These are phyloP conservation scores for Calocera viscosa DNA, from an alignment of 768 basidiomycete species.

Conservation along the genomic window DNA sequence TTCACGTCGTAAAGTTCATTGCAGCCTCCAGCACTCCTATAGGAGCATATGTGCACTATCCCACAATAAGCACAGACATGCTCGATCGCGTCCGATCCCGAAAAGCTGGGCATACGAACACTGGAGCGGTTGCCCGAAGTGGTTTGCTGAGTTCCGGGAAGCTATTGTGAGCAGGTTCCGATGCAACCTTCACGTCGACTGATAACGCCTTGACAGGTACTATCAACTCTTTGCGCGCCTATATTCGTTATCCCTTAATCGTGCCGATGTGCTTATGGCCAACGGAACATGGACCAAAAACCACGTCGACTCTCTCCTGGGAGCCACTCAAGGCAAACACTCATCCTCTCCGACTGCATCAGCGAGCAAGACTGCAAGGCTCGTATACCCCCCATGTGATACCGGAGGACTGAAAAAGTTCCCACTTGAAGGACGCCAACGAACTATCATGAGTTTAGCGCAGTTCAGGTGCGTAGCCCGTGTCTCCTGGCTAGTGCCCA, in stretches of 20 bases:
- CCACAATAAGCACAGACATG: slow-evolving; percentile 93
- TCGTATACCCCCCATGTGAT: slow-evolving; percentile 89
- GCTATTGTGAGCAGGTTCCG: slow-evolving; percentile 39
- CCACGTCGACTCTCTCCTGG: slow-evolving; percentile 66
- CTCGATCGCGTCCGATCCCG: slow-evolving; percentile 59
- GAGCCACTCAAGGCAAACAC: slow-evolving; percentile 13
- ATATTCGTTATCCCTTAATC: slow-evolving; percentile 62
- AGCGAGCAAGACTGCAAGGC: slow-evolving; percentile 21
- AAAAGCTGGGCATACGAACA: slow-evolving; percentile 50
- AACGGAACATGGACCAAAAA: slow-evolving; percentile 91
- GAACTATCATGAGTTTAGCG: slow-evolving; percentile 70
- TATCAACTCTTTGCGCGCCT: slow-evolving; percentile 78
- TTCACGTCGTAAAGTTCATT: slow-evolving; percentile 57
- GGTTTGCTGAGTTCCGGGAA: slow-evolving; percentile 46
- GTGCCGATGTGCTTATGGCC: slow-evolving; percentile 58
- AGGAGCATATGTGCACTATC: slow-evolving; percentile 91
- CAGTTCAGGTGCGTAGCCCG: slow-evolving; percentile 64
- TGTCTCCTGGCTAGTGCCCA: not conserved
- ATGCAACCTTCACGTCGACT: not conserved
- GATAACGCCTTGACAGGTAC: slow-evolving; percentile 42
- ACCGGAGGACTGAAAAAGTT: slow-evolving; percentile 56
- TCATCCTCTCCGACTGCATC: not conserved
- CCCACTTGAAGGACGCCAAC: slow-evolving; percentile 41
- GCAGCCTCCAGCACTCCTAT: slow-evolving; percentile 44
- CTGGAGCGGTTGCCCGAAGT: slow-evolving; percentile 43